Evolutionary conservation across 768 basidiomycete species (phyloP), one percentile per base, ranked within the genome.

Genomic region (Rhizopogon sp.): DNA sequence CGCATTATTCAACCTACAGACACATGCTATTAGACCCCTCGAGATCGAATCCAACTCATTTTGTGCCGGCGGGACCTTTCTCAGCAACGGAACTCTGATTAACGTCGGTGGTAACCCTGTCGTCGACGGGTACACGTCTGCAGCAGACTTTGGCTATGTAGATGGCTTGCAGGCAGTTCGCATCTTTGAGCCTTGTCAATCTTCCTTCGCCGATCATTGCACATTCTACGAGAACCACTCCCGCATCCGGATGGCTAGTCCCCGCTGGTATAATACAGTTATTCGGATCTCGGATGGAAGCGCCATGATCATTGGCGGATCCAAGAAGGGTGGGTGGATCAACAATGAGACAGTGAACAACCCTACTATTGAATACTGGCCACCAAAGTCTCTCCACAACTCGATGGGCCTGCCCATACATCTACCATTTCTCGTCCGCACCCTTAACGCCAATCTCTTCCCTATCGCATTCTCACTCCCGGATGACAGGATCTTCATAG

Each of bases 101-200:
- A 89, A 82, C 60, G 87, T 90, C 11, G 90, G 90, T 53, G 90
- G 90, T 2, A 91, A 93, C 64, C 87, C 88, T 16, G 85, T 90
- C 35, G 83, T 88, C 20, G 80, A 79, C 46, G 74, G 73, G 52
- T 74, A 76, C 28, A 89, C 88, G 4, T 75, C 80, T 54, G 69
- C 89, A 43, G 81, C 84, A 10, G 87, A 90, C 63, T 89, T 92
- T 65, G 87, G 88, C 29, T 87, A 91, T 58, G 64, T 81, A 10
- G 76, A 90, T 63, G 90, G 90, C 9, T 70, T 88, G 41, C 89
- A 90, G 66, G 80, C 83, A 6, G 70, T 93, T 50, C 85, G 90
- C 5, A 70, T 90, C 13, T 82, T 93, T 53, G 73, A 82, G 46
- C 88, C 88, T 10, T 90, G 88, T 60, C 69, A 79, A 40, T 74